Evolutionary conservation across 345 rosid genomes (phyloP).

Genomic region (Syzygium grande): DNA sequence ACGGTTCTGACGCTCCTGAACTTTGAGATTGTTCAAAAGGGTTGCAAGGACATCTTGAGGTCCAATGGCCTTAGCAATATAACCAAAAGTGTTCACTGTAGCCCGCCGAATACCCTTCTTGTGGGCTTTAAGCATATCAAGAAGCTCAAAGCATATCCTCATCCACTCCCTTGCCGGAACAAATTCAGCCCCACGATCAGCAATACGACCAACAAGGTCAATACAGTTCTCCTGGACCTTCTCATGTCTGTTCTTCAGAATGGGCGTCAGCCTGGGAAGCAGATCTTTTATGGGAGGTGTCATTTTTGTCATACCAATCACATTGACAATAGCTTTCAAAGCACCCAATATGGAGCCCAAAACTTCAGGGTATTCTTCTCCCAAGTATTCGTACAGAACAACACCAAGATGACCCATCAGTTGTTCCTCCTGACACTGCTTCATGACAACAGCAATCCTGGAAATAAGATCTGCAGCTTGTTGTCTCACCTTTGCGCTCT

Average conservation of each 20-base stretch:
- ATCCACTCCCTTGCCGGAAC: constrained; percentile 99
- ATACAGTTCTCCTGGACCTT: constrained; percentile 99
- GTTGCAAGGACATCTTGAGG: constrained; percentile 99
- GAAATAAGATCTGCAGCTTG: constrained; percentile 99
- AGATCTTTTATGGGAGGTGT: constrained; percentile 98
- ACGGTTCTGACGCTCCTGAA: constrained; percentile 99
- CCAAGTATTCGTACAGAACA: constrained; percentile 91
- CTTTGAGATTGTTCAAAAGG: constrained; percentile 92
- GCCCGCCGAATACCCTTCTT: constrained; percentile 98
- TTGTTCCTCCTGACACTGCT: constrained; percentile 97
- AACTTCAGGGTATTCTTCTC: constrained; percentile 99
- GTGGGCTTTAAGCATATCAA: constrained; percentile 99
- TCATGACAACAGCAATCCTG: constrained; percentile 96
- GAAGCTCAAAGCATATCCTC: constrained; percentile 97
- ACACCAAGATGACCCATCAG: constrained; percentile 99
- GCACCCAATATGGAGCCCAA: constrained; percentile 98
- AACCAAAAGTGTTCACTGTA: constrained; percentile 95
- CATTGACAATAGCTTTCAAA: constrained; percentile 95
- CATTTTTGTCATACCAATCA: constrained; percentile 99
- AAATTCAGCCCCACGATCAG: constrained; percentile 99
- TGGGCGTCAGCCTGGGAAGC: constrained; percentile 96
- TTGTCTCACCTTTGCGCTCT: constrained; percentile 98
- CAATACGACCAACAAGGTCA: constrained; percentile 97
- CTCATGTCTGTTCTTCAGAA: constrained; percentile 98
- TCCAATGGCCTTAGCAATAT: constrained; percentile 98